These are phyloP conservation scores for Sporothrix inflata DNA, from an alignment of 2,329 filamentous ascomycete species.

Conservation along the genomic window DNA sequence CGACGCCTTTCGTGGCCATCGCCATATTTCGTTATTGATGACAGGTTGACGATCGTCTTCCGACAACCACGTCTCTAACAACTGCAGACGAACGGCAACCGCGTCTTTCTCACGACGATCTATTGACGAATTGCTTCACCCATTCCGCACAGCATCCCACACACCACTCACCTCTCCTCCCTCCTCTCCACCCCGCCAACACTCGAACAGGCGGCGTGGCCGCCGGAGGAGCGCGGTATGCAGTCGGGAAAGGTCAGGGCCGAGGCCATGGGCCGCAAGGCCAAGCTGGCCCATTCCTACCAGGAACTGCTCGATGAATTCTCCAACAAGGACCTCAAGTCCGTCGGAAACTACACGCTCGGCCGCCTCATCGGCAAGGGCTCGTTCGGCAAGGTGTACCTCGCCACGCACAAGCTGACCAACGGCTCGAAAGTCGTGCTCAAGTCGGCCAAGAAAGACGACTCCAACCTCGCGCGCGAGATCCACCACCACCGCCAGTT, in stretches of 20 bases:
- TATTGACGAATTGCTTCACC: background rate
- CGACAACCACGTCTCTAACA: background rate
- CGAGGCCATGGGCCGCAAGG: constrained; percentile 68
- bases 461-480: constrained; percentile 92
- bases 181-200: background rate
- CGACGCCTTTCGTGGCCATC: background rate
- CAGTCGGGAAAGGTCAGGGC: constrained; percentile 71
- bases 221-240: constrained; percentile 25
- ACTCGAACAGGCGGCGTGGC: constrained; percentile 26
- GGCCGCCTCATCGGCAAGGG: constrained; percentile 94
- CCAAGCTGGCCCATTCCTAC: constrained; percentile 92
- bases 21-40: background rate
- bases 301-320: constrained; percentile 98
- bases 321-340: constrained; percentile 84
- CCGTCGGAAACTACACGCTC: constrained; percentile 92
- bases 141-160: background rate
- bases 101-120: background rate
- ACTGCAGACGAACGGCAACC: background rate
- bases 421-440: constrained; percentile 99
- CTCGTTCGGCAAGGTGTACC: constrained; percentile 97
- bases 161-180: background rate
- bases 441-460: constrained; percentile 95
- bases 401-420: constrained; percentile 94
- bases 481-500: constrained; percentile 99
- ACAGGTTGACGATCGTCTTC: no score